Conservation (phyloP, 768 basidiomycete species). For the Mycena leptocephala region DNA sequence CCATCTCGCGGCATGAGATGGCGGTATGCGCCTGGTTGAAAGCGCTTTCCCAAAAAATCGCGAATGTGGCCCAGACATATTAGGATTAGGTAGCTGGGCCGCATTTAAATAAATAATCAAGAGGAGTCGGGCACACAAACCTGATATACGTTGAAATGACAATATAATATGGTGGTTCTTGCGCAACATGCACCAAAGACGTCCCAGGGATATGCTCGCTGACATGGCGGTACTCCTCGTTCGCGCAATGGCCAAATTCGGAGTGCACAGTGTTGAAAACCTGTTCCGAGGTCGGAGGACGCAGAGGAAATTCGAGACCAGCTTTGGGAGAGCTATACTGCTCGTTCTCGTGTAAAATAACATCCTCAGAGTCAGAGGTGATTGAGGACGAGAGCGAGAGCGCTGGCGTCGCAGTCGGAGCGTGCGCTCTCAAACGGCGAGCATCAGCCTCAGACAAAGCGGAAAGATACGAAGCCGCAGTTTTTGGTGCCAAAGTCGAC, state of each 20-base stretch:
- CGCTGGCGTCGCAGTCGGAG: slow-evolving; percentile 79
- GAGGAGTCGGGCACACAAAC: neutral
- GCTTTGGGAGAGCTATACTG: slow-evolving; percentile 57
- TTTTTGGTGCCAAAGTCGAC: slow-evolving; percentile 55
- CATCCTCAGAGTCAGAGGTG: slow-evolving; percentile 80
- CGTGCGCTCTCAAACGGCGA: slow-evolving; percentile 65
- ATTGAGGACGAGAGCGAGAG: slow-evolving; percentile 83
- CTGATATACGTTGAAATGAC: slow-evolving; percentile 90
- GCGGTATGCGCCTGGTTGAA: slow-evolving; percentile 77
- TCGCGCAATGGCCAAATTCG: slow-evolving; percentile 94
- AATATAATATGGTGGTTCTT: slow-evolving; percentile 95
- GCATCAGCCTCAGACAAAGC: slow-evolving; percentile 80
- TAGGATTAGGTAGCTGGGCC: slow-evolving; percentile 87
- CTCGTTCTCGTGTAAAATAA: slow-evolving; percentile 71
- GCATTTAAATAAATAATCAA: neutral
- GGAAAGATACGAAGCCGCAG: slow-evolving; percentile 74
- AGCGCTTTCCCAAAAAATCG: slow-evolving; percentile 94
- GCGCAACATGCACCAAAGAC: slow-evolving; percentile 72
- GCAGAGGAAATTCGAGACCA: slow-evolving; percentile 72
- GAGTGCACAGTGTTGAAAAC: slow-evolving; percentile 86
- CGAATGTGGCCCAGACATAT: slow-evolving; percentile 94
- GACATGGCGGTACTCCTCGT: slow-evolving; percentile 80
- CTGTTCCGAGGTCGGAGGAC: slow-evolving; percentile 88
- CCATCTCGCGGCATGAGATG: slow-evolving; percentile 91
- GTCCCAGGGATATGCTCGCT: slow-evolving; percentile 73